Percentiles rank a stretch among this genome's conserved stretches.
Conservation (phyloP, 73 alveolate species). For the Symbiodinium natans region DNA sequence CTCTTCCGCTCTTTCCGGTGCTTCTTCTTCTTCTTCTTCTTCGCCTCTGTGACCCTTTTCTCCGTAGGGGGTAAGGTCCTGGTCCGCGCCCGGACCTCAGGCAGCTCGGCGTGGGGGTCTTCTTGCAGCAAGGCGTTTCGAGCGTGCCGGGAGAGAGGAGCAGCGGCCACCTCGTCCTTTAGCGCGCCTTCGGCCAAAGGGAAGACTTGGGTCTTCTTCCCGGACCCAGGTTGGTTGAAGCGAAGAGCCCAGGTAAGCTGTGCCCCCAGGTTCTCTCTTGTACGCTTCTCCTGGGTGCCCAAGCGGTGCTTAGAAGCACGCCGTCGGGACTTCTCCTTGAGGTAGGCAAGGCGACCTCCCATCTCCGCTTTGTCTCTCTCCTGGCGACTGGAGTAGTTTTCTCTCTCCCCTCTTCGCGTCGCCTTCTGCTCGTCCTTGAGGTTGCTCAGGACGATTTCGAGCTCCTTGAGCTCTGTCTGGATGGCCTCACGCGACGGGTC, state of each 20-base stretch:
- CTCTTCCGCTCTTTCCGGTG: not conserved
- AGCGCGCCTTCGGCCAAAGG: not conserved
- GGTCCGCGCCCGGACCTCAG: not conserved
- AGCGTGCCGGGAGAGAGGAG: not conserved
- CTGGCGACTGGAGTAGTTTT: not conserved
- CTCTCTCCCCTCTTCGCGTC: not conserved
- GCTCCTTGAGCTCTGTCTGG: not conserved
- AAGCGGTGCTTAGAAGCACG: not conserved
- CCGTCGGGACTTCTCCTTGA: not conserved
- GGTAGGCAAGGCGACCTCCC: not conserved
- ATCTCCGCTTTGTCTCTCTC: too few relatives aligned
- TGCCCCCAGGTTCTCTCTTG: too few relatives aligned
- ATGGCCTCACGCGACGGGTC: not conserved
- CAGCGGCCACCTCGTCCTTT: not conserved
- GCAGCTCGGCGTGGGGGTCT: not conserved
- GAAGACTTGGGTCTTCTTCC: not conserved
- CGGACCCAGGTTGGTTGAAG: not conserved
- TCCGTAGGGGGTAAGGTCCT: not conserved
- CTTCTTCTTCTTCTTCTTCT: too few relatives aligned
- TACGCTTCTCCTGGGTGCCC: not conserved
- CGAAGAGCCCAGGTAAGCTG: not conserved
- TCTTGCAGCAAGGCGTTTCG: not conserved
- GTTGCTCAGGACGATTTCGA: not conserved
- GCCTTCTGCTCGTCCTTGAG: not conserved
- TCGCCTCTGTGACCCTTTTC: not conserved